Conservation (phyloP, 257 asterid species). For the Linderniella brevidens region DNA sequence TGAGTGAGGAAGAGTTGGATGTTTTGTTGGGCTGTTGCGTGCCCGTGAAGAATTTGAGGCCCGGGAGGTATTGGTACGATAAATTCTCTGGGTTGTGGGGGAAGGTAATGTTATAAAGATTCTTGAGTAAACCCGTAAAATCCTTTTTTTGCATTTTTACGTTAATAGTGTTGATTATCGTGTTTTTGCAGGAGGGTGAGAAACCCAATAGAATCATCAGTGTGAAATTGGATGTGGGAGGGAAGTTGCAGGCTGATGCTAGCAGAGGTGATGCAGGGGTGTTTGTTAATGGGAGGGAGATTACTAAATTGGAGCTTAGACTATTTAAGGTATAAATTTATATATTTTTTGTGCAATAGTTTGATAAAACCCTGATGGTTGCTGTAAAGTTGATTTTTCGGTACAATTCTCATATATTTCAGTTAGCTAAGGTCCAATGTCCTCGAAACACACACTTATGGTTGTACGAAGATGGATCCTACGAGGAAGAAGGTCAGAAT, state of each 20-base stretch:
- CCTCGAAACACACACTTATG: conserved; percentile 53
- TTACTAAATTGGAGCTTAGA: conserved; percentile 50
- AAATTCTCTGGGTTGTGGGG: conserved; percentile 77
- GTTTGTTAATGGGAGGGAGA: conserved; percentile 58
- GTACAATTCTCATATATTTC: conserved; percentile 5
- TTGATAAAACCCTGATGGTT: too few species aligned
- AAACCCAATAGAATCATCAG: conserved; percentile 40
- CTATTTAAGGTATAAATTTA: conserved; percentile 39
- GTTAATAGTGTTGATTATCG: neutral
- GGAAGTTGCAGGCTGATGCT: conserved; percentile 44
- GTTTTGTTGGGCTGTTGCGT: conserved; percentile 31
- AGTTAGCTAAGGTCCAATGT: conserved; percentile 68
- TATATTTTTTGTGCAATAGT: conserved; percentile 2
- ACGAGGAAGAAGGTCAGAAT: conserved; percentile 87
- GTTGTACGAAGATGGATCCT: conserved; percentile 79
- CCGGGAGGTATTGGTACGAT: conserved; percentile 69
- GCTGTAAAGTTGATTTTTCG: conserved; percentile 2
- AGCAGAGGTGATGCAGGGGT: conserved; percentile 51
- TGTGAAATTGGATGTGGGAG: conserved; percentile 43
- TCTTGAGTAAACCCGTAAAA: neutral
- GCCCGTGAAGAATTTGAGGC: conserved; percentile 41
- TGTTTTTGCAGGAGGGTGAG: conserved; percentile 42
- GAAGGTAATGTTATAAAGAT: conserved; percentile 28
- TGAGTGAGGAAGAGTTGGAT: conserved; percentile 35
- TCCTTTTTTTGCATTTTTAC: neutral